A percentile compares a stretch with the other conserved stretches of the same genome.
Evolutionary conservation across 2,329 filamentous ascomycete species (phyloP).

Genomic region (Colletotrichum theobromicola): DNA sequence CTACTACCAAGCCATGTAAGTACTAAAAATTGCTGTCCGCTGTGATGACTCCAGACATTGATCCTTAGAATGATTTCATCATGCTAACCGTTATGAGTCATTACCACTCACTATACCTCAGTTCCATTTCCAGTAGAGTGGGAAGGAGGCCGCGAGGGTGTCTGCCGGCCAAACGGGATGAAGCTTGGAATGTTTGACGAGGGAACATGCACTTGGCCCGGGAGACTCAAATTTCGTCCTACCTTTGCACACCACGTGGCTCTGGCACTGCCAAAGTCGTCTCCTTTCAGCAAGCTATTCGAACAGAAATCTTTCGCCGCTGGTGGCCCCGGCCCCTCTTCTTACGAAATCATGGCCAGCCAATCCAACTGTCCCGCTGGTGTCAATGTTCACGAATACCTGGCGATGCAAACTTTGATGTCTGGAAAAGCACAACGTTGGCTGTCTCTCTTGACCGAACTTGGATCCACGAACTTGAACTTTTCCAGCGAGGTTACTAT

Average conservation of each 20-base stretch:
- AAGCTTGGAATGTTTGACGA: constrained; percentile 53
- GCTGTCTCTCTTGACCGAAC: constrained; percentile 52
- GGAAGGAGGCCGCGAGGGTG: constrained; percentile 26
- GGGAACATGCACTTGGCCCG: constrained; percentile 41
- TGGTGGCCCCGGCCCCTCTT: constrained; percentile 48
- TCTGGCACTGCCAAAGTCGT: constrained; percentile 38
- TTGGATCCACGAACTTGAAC: constrained; percentile 61
- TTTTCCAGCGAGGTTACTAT: constrained; percentile 60
- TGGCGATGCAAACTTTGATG: constrained; percentile 53
- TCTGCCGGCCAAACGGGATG: constrained; percentile 53
- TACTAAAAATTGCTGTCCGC: background rate
- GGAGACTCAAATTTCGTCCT: constrained; percentile 28
- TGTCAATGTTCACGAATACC: constrained; percentile 56
- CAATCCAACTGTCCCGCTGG: constrained; percentile 51
- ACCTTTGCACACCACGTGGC: constrained; percentile 51
- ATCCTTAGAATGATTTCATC: background rate
- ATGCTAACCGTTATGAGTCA: constrained; percentile 22
- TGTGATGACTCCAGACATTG: background rate
- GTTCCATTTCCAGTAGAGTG: constrained; percentile 32
- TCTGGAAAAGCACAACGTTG: constrained; percentile 53
- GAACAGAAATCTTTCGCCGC: constrained; percentile 29
- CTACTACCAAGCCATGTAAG: constrained; percentile 35
- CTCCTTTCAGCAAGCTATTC: constrained; percentile 36
- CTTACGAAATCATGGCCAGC: constrained; percentile 58
- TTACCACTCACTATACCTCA: constrained; percentile 29